Evolutionary conservation across 129 eudicot genomes (phyloP), one percentile per base, ranked within the genome.

Genomic region (Daucus carota): DNA sequence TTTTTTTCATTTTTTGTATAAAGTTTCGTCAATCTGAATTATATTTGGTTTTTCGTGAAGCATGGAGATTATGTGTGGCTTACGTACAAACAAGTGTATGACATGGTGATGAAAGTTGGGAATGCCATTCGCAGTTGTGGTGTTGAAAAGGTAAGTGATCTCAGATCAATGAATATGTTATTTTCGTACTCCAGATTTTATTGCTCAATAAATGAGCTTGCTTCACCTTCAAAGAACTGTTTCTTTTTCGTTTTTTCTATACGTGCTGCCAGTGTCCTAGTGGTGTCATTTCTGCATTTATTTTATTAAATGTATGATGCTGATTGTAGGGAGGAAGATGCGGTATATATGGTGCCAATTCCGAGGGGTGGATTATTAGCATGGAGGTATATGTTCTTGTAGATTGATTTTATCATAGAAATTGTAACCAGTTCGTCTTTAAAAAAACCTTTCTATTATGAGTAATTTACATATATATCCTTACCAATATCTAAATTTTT

Each of bases 331-430:
- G 97, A 79, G 97, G 88, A 76, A 80, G 80, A 54, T 93, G 98
- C 80, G 98, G 97, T 78, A 93, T 93, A 71, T 90, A 88, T 81
- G 95, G 98, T 75, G 91, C 87, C 83, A 94, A 94, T 81, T 87
- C 86, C 57, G 72, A 96, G 36, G 91, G 88, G 81, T 93, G 98
- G 98, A 80, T 90, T 65, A 93, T 93, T 68, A 90, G 96, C 90
- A 93, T 93, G 98, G 92, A 93, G 97, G 98, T 93, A 82, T 66
- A 57, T 67, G 11, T 31, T 63, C 43, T 70, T 45, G 40, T 8
- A n/a, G 14, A 33, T 47, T 4, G 46, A 18, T n/a, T n/a, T n/a
- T n/a, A n/a, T n/a, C n/a, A n/a, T n/a, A n/a, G n/a, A n/a, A n/a
- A n/a, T n/a, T n/a, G n/a, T n/a, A n/a, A n/a, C n/a, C n/a, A n/a